phyloP scores from a whole-genome alignment of 1,284 basidiomycete genomes.

The Malassezia pachydermatis region DNA sequence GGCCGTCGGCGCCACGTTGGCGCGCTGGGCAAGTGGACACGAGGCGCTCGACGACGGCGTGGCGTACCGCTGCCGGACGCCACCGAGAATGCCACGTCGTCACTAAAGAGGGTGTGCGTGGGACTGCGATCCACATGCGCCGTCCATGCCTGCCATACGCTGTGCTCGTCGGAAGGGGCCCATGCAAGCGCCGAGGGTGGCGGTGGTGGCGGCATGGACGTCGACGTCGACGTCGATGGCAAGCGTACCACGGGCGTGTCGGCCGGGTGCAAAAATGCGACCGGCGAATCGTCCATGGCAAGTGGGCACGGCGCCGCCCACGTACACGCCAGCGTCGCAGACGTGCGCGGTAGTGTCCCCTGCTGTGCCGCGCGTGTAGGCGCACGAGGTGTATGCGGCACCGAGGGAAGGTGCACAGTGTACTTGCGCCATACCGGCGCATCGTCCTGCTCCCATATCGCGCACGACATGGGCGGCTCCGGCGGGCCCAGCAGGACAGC shows the following conservation, averaged over 20 bases:
- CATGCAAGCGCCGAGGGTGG: too few relatives aligned
- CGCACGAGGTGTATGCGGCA: not conserved
- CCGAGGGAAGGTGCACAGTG: conserved; percentile 2
- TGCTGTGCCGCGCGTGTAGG: conserved; percentile 2
- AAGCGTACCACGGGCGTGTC: too few relatives aligned
- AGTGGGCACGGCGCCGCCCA: not conserved
- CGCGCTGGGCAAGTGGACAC: conserved; percentile 3
- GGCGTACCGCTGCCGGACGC: too few relatives aligned
- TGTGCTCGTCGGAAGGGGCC: too few relatives aligned
- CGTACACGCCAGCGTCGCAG: not conserved
- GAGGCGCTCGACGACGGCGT: not conserved
- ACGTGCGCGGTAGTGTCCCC: too few relatives aligned
- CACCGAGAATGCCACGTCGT: not conserved
- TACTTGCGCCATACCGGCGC: conserved; percentile 19
- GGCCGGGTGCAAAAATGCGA: too few relatives aligned
- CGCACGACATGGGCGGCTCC: conserved; percentile 3
- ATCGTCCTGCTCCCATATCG: not conserved
- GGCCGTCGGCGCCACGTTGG: not conserved
- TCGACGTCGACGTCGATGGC: too few relatives aligned
- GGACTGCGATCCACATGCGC: not conserved
- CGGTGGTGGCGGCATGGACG: too few relatives aligned
- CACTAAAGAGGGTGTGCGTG: not conserved
- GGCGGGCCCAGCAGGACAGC: not conserved
- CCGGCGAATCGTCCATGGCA: not conserved
- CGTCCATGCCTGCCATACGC: too few relatives aligned